These are phyloP conservation scores for Suillus lakei DNA, from an alignment of 768 basidiomycete genomes.

Conservation along the genomic window DNA sequence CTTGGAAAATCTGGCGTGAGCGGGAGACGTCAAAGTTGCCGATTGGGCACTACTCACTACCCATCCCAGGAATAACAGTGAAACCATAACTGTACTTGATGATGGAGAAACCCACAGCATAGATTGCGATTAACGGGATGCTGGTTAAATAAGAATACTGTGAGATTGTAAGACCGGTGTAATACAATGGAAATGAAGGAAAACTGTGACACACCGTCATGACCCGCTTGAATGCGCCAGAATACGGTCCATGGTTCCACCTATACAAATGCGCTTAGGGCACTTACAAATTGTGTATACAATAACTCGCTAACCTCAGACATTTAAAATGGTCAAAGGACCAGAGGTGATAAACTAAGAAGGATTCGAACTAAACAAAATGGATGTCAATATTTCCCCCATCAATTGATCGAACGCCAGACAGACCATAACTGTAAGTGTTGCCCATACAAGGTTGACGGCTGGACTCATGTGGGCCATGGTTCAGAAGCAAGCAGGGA, in stretches of 20 bases:
- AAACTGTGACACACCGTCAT: conserved; percentile 68
- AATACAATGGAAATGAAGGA: not conserved
- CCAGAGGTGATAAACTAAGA: conserved; percentile 78
- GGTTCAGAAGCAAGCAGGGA: conserved; percentile 20
- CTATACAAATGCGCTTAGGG: conserved; percentile 36
- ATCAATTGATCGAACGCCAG: not conserved
- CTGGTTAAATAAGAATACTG: conserved; percentile 76
- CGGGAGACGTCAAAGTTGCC: not conserved
- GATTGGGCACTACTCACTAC: conserved; percentile 48
- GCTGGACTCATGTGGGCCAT: conserved; percentile 73
- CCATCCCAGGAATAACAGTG: conserved; percentile 44
- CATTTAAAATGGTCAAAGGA: conserved; percentile 82
- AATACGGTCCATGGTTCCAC: conserved; percentile 68
- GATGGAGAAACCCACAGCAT: conserved; percentile 63
- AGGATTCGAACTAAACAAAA: conserved; percentile 53
- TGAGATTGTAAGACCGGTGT: not conserved
- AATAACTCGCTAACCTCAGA: conserved; percentile 51
- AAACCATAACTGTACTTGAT: conserved; percentile 82
- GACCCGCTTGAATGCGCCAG: conserved; percentile 82
- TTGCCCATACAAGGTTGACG: conserved; percentile 65
- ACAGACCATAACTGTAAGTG: conserved; percentile 57
- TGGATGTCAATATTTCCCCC: not conserved
- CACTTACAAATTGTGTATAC: not conserved
- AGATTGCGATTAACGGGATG: conserved; percentile 62
- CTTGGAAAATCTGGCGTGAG: conserved; percentile 37